Conservation (phyloP, 257 asterid species). For the Solanum ahanhuiri region DNA sequence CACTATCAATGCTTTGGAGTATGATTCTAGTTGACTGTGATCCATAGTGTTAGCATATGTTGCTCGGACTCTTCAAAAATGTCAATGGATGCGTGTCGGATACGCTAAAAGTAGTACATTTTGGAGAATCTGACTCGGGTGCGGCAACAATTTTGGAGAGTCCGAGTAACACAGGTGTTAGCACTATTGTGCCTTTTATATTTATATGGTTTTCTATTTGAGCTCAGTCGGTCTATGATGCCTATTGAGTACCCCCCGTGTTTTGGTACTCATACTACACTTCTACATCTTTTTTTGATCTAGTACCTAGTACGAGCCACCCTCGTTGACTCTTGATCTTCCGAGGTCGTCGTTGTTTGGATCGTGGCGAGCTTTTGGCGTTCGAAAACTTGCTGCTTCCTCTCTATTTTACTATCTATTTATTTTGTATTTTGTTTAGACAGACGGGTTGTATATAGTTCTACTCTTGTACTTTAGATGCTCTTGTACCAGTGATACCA, state of each 20-base stretch:
- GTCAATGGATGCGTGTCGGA: too few relatives aligned
- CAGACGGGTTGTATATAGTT: background rate
- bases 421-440: background rate
- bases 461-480: background rate
- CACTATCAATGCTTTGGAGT: background rate
- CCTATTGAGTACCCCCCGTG: background rate
- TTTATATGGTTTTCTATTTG: background rate
- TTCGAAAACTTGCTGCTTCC: background rate
- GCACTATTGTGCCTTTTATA: background rate
- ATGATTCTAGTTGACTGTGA: background rate
- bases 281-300: background rate
- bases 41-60: background rate
- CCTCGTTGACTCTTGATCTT: background rate
- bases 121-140: too few relatives aligned
- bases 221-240: background rate
- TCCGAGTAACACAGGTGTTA: too few relatives aligned
- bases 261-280: background rate
- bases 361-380: background rate
- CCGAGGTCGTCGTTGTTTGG: background rate
- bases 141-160: too few relatives aligned
- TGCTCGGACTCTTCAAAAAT: too few relatives aligned
- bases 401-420: background rate
- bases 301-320: background rate
- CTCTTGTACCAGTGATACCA: background rate
- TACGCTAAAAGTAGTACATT: too few relatives aligned